These are phyloP conservation scores for Penicillium sp. DNA, from an alignment of 2,329 filamentous ascomycete species.

Conservation along the genomic window DNA sequence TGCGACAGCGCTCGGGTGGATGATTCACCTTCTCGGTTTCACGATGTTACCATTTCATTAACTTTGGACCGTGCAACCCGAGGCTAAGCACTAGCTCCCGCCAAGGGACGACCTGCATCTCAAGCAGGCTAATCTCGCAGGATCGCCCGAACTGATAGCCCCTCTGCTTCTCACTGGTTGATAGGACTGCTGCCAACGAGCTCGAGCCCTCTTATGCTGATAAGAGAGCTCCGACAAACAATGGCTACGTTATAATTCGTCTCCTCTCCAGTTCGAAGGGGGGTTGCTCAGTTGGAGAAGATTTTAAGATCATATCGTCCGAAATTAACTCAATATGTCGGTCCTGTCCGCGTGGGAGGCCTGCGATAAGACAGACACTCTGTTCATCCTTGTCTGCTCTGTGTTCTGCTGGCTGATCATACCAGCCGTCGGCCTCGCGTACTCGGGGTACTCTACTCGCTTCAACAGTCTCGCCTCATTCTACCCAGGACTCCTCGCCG, in stretches of 20 bases:
- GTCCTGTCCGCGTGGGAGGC: conserved; percentile 55
- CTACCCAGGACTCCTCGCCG: conserved; percentile 54
- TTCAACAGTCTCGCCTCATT: conserved; percentile 55
- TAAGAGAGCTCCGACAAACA: conserved; percentile 5
- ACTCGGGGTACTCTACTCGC: conserved; percentile 56
- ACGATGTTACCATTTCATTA: not conserved
- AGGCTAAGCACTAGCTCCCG: not conserved
- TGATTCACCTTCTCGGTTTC: conserved; percentile 17
- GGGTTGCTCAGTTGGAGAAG: conserved; percentile 27
- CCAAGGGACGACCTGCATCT: conserved; percentile 1
- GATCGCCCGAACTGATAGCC: conserved; percentile 15
- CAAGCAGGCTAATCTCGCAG: not conserved
- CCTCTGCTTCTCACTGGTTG: conserved; percentile 11
- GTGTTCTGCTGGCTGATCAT: conserved; percentile 60
- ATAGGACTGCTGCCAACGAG: not conserved
- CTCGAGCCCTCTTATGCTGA: conserved; percentile 5
- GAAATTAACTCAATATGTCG: conserved; percentile 19
- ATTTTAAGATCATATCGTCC: not conserved
- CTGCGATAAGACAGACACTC: conserved; percentile 58
- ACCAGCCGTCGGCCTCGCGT: conserved; percentile 57
- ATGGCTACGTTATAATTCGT: conserved; percentile 30
- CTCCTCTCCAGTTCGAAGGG: conserved; percentile 38
- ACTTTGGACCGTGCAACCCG: not conserved
- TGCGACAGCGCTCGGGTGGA: conserved; percentile 23
- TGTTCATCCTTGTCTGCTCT: conserved; percentile 57